These are phyloP conservation scores for Umbelopsis sp. DNA, from an alignment of 371 early-diverging fungal genomes.

Conservation along the genomic window DNA sequence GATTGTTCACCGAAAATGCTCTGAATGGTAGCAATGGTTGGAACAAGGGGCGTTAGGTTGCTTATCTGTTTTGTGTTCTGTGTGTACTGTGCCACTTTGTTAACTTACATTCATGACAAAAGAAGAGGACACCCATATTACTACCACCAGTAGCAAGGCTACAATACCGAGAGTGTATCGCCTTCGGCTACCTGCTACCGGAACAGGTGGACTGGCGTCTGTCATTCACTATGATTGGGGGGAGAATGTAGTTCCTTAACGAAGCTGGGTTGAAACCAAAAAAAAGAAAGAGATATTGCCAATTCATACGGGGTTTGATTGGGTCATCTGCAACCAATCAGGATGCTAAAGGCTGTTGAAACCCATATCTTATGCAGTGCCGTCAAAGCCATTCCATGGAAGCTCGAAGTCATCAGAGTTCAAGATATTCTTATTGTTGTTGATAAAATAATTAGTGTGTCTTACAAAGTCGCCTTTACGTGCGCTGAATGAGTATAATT, in stretches of 20 bases:
- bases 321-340: conserved; percentile 13
- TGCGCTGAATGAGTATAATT: no score
- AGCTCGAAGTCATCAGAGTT: no score
- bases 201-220: conserved; percentile 7
- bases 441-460: no score
- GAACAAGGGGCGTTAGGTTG: background rate
- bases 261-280: conserved; percentile 11
- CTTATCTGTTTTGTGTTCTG: background rate
- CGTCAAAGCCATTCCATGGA: no score
- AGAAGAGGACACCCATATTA: conserved; percentile 85
- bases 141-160: conserved; percentile 69
- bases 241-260: background rate
- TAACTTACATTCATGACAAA: conserved; percentile 75
- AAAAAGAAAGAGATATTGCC: conserved; percentile 12
- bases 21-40: conserved; percentile 31
- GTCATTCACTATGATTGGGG: conserved; percentile 27
- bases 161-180: conserved; percentile 63
- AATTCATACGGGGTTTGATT: conserved; percentile 9
- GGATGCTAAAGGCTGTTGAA: background rate
- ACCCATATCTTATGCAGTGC: no score
- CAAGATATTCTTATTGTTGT: no score
- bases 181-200: conserved; percentile 20
- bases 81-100: background rate
- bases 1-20: conserved; percentile 70
- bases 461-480: no score